Evolutionary conservation across 2,329 filamentous ascomycete species (phyloP), one percentile per base, ranked within the genome.

Genomic region (Sporothrix curviconia): DNA sequence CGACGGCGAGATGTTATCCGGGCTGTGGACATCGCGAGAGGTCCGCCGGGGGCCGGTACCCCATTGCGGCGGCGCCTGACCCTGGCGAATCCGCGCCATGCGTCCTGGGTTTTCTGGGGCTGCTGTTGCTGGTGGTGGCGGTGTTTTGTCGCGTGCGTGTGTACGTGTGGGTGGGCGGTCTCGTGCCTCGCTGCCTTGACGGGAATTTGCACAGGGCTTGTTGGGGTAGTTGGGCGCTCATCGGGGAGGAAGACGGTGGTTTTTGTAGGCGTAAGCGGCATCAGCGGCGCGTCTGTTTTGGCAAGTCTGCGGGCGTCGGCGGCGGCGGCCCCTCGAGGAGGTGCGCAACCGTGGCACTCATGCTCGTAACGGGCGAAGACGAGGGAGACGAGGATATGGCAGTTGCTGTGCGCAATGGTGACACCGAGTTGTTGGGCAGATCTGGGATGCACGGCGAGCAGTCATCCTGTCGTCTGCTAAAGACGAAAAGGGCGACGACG

Each of bases 141-240:
- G 53, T 68, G 68, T 43, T 71, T 71, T 51, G 74, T 70, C 25
- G 66, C 67, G 58, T 71, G 67, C 53, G 71, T 69, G 39, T 73
- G 72, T 64, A 68, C 74, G 60, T 60, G 49, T 3, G 53, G 39
- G 30, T 54, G 51, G 12, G 66, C 65, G 2, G 64, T 62, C 52
- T 71, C 71, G 57, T 72, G 67, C 55, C 70, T 68, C 59, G 71
- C 75, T 30, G 70, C 68, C 59, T 71, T 75, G 46, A 69, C 69
- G 39, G 80, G 80, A 47, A 83, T 83, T 66, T 81, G 77, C 17
- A 83, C 78, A 0, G 80, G 80, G 60, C 74, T 77, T 19, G 78
- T 77, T 22, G 78, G 70, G 19, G 69, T 71, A 40, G 65, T 68
- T 44, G 73, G 70, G 56, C 70, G 70, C 32, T 66, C 40, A 12